Base-by-base conservation (phyloP, 1,284 basidiomycete species). In the Rhodotorula sp. region DNA sequence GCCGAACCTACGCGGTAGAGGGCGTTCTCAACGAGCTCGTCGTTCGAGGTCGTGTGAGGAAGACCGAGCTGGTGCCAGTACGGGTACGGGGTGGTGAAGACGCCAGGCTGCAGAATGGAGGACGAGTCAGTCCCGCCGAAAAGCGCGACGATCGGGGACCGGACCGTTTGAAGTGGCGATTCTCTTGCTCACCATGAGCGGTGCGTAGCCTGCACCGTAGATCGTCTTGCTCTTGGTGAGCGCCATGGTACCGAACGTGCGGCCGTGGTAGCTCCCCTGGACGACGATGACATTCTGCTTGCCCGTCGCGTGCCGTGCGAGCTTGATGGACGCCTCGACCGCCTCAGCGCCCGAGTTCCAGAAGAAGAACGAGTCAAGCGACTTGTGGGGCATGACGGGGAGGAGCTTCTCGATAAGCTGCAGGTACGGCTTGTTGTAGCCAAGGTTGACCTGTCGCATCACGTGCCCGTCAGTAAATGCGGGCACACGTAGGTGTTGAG, bases 21-120 rank as follows among this genome's bases (percentile, higher is more conserved):
- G 44, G 90, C 89, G 64, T 88, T 82, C 27, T 86, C 80, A 62
- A 90, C 87, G 46, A 95, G 86, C 74, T 88, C 86, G 41, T 88
- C 85, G 72, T 87, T 83, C 19, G 88, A 84, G 1, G 91, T 90
- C 46, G 84, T 84, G 5, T 86, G 84, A 2, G 88, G 82, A 7
- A 91, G 80, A 60, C 89, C 89, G 72, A 90, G 84, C 78, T 95
- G 91, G 82, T 97, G 92, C 91, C 93, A 97, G 85, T 90, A 98
- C 0, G 95, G 96, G 86, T 88, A 99, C 0, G 93, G 88, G 13
- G 89, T 87, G 0, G 88, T 85, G 82, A 89, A 93, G 8, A 91
- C 90, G 14, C 93, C 92, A 50, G 91, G 91, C 92, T 93, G 78
- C 42, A 27, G 25, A 27, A 34, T 34, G 34, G 34, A 19, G 63